Percentiles rank a stretch among this genome's conserved stretches.
phyloP scores from a whole-genome alignment of 495 filamentous ascomycete genomes.

The Geopyxis carbonaria region DNA sequence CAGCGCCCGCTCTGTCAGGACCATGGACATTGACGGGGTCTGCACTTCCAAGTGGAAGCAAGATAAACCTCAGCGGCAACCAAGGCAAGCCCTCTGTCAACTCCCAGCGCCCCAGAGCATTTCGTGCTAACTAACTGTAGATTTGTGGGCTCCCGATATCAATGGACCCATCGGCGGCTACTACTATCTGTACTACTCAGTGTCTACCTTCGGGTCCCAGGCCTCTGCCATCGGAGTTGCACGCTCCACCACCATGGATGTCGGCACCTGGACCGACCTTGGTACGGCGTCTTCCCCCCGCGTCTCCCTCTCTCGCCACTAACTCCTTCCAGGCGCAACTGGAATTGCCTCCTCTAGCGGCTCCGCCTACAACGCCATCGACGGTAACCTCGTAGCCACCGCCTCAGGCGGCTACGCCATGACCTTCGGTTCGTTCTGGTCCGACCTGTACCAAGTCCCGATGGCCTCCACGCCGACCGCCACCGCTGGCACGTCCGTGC shows the following conservation, averaged over 20 bases:
- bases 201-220: conserved; percentile 47
- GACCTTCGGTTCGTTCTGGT: conserved; percentile 56
- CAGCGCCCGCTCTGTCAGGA: conserved; percentile 39
- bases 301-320: no score
- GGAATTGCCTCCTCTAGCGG: conserved; percentile 32
- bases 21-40: conserved; percentile 47
- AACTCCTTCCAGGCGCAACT: no score
- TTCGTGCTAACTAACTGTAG: conserved; percentile 1
- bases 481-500: conserved; percentile 25
- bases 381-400: conserved; percentile 40
- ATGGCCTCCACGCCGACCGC: conserved; percentile 30
- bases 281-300: no score
- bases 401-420: conserved; percentile 35
- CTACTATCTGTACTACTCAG: conserved; percentile 60
- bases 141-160: conserved; percentile 48
- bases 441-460: conserved; percentile 44
- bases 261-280: conserved; percentile 42
- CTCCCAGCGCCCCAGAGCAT: neutral
- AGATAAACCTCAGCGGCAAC: conserved; percentile 38
- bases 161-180: conserved; percentile 31
- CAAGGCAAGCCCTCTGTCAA: conserved; percentile 24
- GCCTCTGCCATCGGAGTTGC: conserved; percentile 51
- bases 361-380: conserved; percentile 52
- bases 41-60: conserved; percentile 39
- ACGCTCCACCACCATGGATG: conserved; percentile 42